Evolutionary conservation across 805 yeast genomes (phyloP).

Genomic region (Zygoascus tannicola): DNA sequence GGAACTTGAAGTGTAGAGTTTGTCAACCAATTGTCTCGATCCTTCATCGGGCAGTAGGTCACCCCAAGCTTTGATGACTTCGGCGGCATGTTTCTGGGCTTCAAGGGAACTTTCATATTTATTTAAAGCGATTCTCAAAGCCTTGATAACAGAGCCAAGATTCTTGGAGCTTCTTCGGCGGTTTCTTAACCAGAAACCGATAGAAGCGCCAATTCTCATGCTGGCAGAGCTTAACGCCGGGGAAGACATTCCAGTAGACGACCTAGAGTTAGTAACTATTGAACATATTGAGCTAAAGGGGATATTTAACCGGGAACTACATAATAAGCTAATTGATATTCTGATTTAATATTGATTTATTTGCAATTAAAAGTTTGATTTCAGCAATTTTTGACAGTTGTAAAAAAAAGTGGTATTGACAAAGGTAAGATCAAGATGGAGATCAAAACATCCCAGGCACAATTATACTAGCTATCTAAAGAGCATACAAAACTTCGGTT

Average conservation of each 20-base stretch:
- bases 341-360: too few species aligned
- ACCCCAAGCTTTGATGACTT: slow-evolving; percentile 17
- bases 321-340: too few species aligned
- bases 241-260: slow-evolving; percentile 2
- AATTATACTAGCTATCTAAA: not conserved
- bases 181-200: not conserved
- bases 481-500: not conserved
- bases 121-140: slow-evolving; percentile 11
- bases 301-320: too few species aligned
- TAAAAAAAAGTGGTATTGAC: too few species aligned
- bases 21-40: slow-evolving; percentile 6
- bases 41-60: slow-evolving; percentile 8
- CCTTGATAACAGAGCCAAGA: slow-evolving; percentile 15
- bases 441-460: not conserved
- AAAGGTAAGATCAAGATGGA: too few species aligned
- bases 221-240: not conserved
- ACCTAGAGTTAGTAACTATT: slow-evolving; percentile 2
- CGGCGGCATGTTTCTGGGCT: slow-evolving; percentile 8
- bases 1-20: slow-evolving; percentile 5
- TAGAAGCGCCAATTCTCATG: not conserved
- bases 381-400: too few species aligned
- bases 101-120: slow-evolving; percentile 15
- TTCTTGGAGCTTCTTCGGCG: slow-evolving; percentile 1
- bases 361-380: too few species aligned
- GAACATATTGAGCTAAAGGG: too few species aligned